Evolutionary conservation across 306 rosid genomes (phyloP), one percentile per base, ranked within the genome.

Genomic region (Lathyrus sativus): DNA sequence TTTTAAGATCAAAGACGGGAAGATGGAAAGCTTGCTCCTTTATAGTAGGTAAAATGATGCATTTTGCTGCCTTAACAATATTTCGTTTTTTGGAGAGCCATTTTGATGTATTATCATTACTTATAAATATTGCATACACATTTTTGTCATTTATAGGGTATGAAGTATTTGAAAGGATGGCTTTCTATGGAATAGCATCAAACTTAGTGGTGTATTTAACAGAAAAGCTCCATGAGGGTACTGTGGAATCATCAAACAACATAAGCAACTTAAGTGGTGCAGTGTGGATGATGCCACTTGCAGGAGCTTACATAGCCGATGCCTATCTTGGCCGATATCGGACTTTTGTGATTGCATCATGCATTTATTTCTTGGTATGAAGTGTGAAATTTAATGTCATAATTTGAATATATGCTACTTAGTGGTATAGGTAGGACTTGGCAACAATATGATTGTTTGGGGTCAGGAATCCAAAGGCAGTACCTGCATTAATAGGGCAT

Each of bases 101-200:
- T 19, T 19, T 19, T 19, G 22, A 19, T 19, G 15, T 2, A 43
- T 26, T 43, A 43, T 19, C 9, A 42, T 24, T 55, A 64, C 55
- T 24, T 2, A 9, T n/a, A 14, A 65, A 65, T 26, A 9, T 28
- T 9, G 2, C 0, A 3, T 65, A 11, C 48, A 24, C 28, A 6
- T 45, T 44, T 59, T 3, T 71, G 18, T 56, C n/a, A 65, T 57
- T 44, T 46, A 66, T 29, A 86, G 96, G 76, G 62, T 85, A 85
- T 64, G 92, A 86, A 78, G 77, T 87, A 54, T 85, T 91, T 81
- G 95, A 91, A 76, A 87, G 97, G 84, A 91, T 91, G 96, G 96
- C 97, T 70, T 82, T 75, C 72, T 80, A 85, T 43, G 96, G 97
- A 48, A 84, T 91, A 26, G 35, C 87, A 75, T 39, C 95, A 64